Evolutionary conservation across 805 yeast genomes (phyloP).

Genomic region (Lipomyces sp.): DNA sequence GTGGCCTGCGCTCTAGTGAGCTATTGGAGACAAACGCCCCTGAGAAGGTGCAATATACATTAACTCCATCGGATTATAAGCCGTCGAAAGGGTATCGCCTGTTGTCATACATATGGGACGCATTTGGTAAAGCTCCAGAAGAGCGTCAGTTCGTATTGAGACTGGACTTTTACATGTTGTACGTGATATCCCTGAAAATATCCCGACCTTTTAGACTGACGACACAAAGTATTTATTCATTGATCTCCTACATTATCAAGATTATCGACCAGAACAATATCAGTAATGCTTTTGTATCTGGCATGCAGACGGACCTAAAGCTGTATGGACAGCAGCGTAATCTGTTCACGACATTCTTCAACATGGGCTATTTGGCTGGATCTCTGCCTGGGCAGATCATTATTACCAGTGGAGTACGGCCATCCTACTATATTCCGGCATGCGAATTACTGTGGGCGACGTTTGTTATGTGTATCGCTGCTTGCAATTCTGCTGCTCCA

Average conservation of each 20-base stretch:
- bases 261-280: conserved; percentile 64
- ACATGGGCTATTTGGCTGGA: conserved; percentile 44
- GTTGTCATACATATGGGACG: conserved; percentile 22
- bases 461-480: conserved; percentile 55
- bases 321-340: conserved; percentile 52
- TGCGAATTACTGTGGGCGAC: conserved; percentile 71
- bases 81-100: background rate
- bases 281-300: conserved; percentile 53
- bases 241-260: conserved; percentile 44
- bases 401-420: conserved; percentile 39
- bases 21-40: background rate
- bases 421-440: conserved; percentile 52
- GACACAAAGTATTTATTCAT: background rate
- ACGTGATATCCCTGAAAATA: background rate
- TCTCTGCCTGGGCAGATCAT: conserved; percentile 46
- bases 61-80: conserved; percentile 3
- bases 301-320: conserved; percentile 49
- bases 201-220: background rate
- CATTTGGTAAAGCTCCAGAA: conserved; percentile 25
- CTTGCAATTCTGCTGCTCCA: conserved; percentile 55
- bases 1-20: background rate
- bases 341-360: conserved; percentile 50
- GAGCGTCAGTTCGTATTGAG: conserved; percentile 26
- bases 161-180: conserved; percentile 27
- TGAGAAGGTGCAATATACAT: background rate